These are phyloP conservation scores for Phylloboletellus chloephorus DNA, from an alignment of 1,284 basidiomycete species.

Conservation along the genomic window DNA sequence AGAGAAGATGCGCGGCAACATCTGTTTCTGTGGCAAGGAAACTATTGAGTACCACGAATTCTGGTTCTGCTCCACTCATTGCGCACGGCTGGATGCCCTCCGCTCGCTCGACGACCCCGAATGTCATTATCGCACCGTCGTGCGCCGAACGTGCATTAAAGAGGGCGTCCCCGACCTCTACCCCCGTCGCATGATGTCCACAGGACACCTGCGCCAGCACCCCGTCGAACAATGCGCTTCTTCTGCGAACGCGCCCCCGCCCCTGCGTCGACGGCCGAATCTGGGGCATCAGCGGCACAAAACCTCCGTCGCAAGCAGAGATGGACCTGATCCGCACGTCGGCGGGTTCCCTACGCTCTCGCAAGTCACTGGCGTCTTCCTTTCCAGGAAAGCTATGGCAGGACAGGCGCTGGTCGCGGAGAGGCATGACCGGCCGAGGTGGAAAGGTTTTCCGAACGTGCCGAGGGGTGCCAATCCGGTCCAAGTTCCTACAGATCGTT, in stretches of 20 bases:
- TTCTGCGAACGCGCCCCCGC: background rate
- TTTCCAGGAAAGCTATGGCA: slow-evolving; percentile 5
- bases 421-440: slow-evolving; percentile 5
- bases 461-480: background rate
- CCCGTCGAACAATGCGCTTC: background rate
- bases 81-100: slow-evolving; percentile 29
- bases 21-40: slow-evolving; percentile 25
- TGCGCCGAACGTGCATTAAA: slow-evolving; percentile 16
- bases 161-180: slow-evolving; percentile 1
- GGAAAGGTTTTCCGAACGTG: slow-evolving; percentile 2
- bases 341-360: slow-evolving; percentile 15
- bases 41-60: slow-evolving; percentile 25
- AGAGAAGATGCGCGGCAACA: slow-evolving; percentile 4
- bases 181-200: slow-evolving; percentile 13
- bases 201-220: background rate
- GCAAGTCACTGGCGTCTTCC: slow-evolving; percentile 12
- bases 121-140: slow-evolving; percentile 23
- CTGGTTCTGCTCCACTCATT: slow-evolving; percentile 26
- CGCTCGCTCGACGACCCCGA: slow-evolving; percentile 20
- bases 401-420: slow-evolving; percentile 1
- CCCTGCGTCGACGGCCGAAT: background rate
- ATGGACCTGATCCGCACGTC: background rate
- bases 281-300: background rate
- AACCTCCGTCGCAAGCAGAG: background rate
- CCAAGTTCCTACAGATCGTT: background rate